Base-by-base conservation (phyloP, 2,329 filamentous ascomycete species). In the Grosmannia penicillata region DNA sequence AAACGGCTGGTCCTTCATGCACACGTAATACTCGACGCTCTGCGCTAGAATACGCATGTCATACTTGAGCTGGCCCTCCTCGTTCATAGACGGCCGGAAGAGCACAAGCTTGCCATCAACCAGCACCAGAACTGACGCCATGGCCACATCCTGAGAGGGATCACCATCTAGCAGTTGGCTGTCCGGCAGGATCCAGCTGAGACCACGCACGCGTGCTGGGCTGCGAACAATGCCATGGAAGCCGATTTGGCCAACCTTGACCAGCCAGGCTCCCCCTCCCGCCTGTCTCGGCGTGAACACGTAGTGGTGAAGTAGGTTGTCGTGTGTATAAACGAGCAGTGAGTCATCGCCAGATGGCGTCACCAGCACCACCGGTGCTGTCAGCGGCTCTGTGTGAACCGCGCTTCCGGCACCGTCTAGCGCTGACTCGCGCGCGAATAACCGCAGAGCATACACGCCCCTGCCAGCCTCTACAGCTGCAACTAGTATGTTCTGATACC, bases 31-130 rank as follows among this genome's bases (percentile, higher is more conserved):
- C 56, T 98, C 91, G 29, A 96, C 86, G 50, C 93, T 93, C 51
- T 95, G 85, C 11, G 87, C 86, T 53, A 98, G 81, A 42, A 96
- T 81, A 9, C 87, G 81, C 91, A 98, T 98, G 53, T 96, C 89
- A 53, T 98, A 98, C 61, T 95, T 96, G 37, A 95, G 68, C 48
- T 86, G 81, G 6, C 83, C 82, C 31, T 81, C 74, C 35, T 83
- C 82, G 37, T 82, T 87, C 6, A 84, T 66, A 1, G 85, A 87
- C 2, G 91, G 89, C 47, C 93, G 85, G 35, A 98, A 68, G 27
- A 96, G 63, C 10, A 96, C 91, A 17, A 98, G 72, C 56, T 98
- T 98, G 23, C 89, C 91, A 53, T 98, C 91, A 2, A 98, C 87
- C n/a, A 98, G 68, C 51, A 98, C 94, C 13, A 98, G 63, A 11